These are phyloP conservation scores for Thermoascus crustaceus DNA, from an alignment of 2,329 filamentous ascomycete genomes.

Conservation along the genomic window DNA sequence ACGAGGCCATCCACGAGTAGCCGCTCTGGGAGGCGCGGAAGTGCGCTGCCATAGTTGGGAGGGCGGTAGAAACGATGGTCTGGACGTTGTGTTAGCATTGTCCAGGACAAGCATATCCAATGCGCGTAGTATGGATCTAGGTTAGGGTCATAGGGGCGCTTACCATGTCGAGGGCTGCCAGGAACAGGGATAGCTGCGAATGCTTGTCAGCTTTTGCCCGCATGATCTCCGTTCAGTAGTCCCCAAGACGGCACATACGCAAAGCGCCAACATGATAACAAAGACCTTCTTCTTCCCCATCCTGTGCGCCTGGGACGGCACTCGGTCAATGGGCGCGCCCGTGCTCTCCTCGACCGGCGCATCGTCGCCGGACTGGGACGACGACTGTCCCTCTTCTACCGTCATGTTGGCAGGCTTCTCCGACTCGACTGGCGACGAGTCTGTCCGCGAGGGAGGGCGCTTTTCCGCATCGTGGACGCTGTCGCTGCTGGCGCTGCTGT, in stretches of 20 bases:
- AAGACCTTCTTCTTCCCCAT: slow-evolving; percentile 34
- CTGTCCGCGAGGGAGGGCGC: no score
- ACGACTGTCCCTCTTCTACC: no score
- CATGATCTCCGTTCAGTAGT: not conserved
- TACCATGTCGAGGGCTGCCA: slow-evolving; percentile 53
- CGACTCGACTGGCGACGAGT: no score
- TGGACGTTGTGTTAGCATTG: slow-evolving; percentile 9
- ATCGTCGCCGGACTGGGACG: slow-evolving; percentile 1
- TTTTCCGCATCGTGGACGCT: no score
- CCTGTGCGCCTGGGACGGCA: slow-evolving; percentile 29
- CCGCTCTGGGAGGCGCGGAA: slow-evolving; percentile 37
- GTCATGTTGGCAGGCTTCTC: no score
- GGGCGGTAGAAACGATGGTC: slow-evolving; percentile 39
- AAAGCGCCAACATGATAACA: slow-evolving; percentile 35
- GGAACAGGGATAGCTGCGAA: slow-evolving; percentile 45
- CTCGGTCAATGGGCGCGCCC: slow-evolving; percentile 16
- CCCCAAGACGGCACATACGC: slow-evolving; percentile 19
- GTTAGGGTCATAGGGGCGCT: no score
- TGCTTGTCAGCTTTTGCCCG: slow-evolving; percentile 9
- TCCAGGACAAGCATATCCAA: slow-evolving; percentile 1
- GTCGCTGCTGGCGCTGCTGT: no score
- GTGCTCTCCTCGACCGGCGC: slow-evolving; percentile 4
- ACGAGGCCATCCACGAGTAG: slow-evolving; percentile 43
- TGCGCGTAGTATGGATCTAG: no score
- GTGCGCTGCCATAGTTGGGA: slow-evolving; percentile 36